These are phyloP conservation scores for Saccharomycopsis fermentans DNA, from an alignment of 805 yeast genomes.

Conservation along the genomic window DNA sequence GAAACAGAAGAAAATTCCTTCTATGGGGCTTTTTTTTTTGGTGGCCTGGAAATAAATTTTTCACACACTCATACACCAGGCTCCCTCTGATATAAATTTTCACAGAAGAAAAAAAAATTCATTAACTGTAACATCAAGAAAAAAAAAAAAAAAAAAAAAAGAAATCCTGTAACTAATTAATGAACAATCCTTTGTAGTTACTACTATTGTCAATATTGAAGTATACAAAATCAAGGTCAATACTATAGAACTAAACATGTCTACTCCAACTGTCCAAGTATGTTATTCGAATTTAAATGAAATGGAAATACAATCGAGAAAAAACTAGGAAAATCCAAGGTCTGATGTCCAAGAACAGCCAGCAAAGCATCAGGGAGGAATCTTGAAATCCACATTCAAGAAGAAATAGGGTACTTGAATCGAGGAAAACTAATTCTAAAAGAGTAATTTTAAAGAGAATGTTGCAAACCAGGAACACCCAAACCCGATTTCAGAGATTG, in stretches of 20 bases:
- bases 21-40: too few relatives aligned
- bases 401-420: too few relatives aligned
- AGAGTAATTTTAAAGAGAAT: too few relatives aligned
- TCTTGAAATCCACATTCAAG: too few relatives aligned
- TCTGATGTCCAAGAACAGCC: too few relatives aligned
- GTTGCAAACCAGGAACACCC: too few relatives aligned
- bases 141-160: slow-evolving; percentile 1
- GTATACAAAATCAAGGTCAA: neutral
- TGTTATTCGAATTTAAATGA: slow-evolving; percentile 28
- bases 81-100: neutral
- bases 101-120: neutral
- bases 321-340: too few relatives aligned
- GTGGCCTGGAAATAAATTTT: too few relatives aligned
- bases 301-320: neutral
- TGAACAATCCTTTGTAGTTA: neutral
- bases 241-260: slow-evolving; percentile 10
- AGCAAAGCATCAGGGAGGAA: too few relatives aligned
- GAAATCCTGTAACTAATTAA: neutral
- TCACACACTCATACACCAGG: slow-evolving; percentile 1
- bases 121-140: neutral
- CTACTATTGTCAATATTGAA: neutral
- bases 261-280: slow-evolving; percentile 84
- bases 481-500: too few relatives aligned
- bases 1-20: too few relatives aligned
- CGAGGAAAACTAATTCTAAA: too few relatives aligned